Evolutionary conservation across 371 early-diverging fungal species (phyloP), one percentile per base, ranked within the genome.

Genomic region (Syncephalastrum sp.): DNA sequence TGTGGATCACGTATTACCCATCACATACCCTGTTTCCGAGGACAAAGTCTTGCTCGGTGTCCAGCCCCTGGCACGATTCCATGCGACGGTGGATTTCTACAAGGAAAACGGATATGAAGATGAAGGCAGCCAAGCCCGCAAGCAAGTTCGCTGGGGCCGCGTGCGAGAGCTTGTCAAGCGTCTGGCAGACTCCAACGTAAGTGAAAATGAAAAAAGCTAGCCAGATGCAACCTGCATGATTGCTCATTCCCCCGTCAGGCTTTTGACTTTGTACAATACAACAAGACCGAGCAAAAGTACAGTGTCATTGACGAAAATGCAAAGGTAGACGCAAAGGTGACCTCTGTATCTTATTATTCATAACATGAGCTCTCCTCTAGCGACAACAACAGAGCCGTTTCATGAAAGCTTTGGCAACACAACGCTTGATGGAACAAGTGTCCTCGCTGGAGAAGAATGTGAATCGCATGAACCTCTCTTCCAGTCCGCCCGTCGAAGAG

Each of bases 361-460:
- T 23, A n/a, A 16, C 23, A 17, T 14, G 25, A 13, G 10, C 27
- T 16, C 6, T 5, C 23, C 13, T 52, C 25, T 29, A 83, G 79
- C 76, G 77, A 52, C 75, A 77, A 52, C 81, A 84, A 51, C 73
- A 74, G 55, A 74, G 74, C 29, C 72, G 82, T 47, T 67, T 83
- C 14, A 83, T 86, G 81, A 78, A 81, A 58, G 79, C 83, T 2
- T 67, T 89, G 45, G 90, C 87, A 14, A 72, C 83, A 4, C 84
- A 86, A 47, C 79, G 81, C 33, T 59, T 89, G 8, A 77, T 80
- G 68, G 83, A 83, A 50, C 85, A 89, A 67, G 84, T 89, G 4
- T 71, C 73, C 13, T 72, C 74, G 6, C 60, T 89, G 13, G 86
- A 88, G 57, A 68, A 73, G 59, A 76, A 81, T 44, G 67, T 86